Evolutionary conservation across 2,329 filamentous ascomycete genomes (phyloP).

Genomic region (Beauveria pseudobassiana): DNA sequence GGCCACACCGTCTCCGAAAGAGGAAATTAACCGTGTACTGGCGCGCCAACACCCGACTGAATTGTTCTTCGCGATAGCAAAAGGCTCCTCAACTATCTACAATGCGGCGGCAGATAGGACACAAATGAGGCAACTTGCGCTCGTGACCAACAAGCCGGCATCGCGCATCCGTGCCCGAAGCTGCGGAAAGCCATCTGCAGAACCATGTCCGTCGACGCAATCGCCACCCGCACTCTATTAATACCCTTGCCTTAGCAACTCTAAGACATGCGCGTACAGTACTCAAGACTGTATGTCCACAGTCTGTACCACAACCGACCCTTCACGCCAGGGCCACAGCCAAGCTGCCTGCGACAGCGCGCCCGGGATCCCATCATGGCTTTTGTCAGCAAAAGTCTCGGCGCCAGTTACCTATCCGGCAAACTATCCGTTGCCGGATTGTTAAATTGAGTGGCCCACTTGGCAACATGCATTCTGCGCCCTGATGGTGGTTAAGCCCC

Average conservation of each 20-base stretch:
- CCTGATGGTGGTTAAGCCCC: not conserved
- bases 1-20: constrained; percentile 10
- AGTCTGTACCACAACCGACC: not conserved
- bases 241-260: not conserved
- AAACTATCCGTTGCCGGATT: not conserved
- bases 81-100: not conserved
- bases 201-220: not conserved
- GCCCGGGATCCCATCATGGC: not conserved
- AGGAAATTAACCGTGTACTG: constrained; percentile 7
- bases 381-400: not conserved
- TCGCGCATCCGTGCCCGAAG: not conserved
- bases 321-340: not conserved
- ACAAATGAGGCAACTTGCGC: not conserved
- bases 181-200: not conserved
- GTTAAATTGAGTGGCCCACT: not conserved
- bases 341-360: not conserved
- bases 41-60: not conserved
- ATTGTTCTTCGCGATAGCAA: not conserved
- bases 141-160: not conserved
- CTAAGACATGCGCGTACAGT: not conserved
- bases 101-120: not conserved
- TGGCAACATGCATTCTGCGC: not conserved
- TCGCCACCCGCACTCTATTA: not conserved
- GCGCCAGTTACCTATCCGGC: no score
- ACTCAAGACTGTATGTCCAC: not conserved